Conservation (phyloP, 225 moss, liverwort and hornwort genomes). For the Bryum argenteum region DNA sequence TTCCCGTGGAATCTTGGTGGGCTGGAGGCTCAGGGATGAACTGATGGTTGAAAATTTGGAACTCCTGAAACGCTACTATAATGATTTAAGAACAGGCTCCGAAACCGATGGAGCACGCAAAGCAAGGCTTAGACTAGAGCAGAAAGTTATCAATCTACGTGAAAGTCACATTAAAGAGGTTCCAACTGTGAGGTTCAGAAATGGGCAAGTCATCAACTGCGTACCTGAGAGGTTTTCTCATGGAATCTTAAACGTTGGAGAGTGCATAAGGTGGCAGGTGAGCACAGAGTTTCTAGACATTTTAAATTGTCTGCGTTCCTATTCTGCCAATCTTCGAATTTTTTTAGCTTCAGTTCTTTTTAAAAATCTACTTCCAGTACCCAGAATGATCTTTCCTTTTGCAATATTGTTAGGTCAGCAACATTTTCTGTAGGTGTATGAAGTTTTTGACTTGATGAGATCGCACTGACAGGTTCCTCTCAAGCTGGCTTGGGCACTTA, state of each 20-base stretch:
- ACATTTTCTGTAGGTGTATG: neutral
- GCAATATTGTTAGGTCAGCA: neutral
- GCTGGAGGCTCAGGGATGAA: conserved; percentile 59
- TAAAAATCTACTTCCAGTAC: neutral
- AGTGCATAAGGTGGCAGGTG: conserved; percentile 62
- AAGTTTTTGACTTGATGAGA: neutral
- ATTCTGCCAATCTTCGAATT: conserved; percentile 16
- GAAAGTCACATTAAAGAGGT: conserved; percentile 42
- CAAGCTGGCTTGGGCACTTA: conserved; percentile 89
- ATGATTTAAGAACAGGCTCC: conserved; percentile 1
- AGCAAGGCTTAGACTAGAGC: conserved; percentile 26
- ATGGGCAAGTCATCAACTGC: conserved; percentile 52
- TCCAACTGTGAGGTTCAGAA: conserved; percentile 71
- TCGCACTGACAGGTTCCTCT: conserved; percentile 65
- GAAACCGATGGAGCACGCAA: conserved; percentile 36
- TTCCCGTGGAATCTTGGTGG: conserved; percentile 79
- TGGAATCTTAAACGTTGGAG: conserved; percentile 65
- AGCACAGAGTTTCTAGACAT: conserved; percentile 6
- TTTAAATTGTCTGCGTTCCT: neutral
- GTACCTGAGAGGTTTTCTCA: conserved; percentile 65
- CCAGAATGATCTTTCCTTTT: neutral
- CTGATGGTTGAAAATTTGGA: conserved; percentile 30
- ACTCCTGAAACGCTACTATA: neutral
- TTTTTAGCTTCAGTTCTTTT: conserved; percentile 4
- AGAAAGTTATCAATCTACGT: conserved; percentile 29